Conservation (phyloP, 352 stramenopile genomes). For the Thalassiosira allenii region DNA sequence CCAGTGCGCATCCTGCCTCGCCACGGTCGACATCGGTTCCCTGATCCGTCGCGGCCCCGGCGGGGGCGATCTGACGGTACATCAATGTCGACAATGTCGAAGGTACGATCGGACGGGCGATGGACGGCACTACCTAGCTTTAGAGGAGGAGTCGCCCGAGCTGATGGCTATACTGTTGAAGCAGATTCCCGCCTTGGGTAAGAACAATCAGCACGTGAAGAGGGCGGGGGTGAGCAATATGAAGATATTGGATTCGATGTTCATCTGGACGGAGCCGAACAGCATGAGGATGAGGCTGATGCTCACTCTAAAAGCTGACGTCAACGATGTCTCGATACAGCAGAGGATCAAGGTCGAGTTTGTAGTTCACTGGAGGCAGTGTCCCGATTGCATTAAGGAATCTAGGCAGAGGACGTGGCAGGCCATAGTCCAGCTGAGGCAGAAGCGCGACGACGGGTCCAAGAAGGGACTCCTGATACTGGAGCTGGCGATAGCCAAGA, state of each 20-base stretch:
- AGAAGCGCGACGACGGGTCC: conserved; percentile 89
- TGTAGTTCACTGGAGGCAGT: conserved; percentile 98
- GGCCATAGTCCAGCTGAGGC: conserved; percentile 97
- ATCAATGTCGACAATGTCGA: conserved; percentile 84
- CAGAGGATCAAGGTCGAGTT: conserved; percentile 99
- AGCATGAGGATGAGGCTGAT: conserved; percentile 97
- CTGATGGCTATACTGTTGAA: conserved; percentile 99
- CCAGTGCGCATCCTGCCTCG: conserved; percentile 82
- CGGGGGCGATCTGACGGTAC: conserved; percentile 58
- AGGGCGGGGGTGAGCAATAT: conserved; percentile 49
- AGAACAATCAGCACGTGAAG: conserved; percentile 46
- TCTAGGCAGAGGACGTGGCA: conserved; percentile 95
- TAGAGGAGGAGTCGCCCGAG: conserved; percentile 96
- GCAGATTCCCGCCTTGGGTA: conserved; percentile 89
- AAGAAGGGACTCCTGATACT: conserved; percentile 99
- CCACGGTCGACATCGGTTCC: conserved; percentile 54
- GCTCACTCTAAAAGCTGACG: conserved; percentile 96
- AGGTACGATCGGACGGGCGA: conserved; percentile 58
- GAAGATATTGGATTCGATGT: conserved; percentile 96
- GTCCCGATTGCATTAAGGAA: conserved; percentile 96
- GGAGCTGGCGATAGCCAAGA: conserved; percentile 99
- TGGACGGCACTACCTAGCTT: conserved; percentile 74
- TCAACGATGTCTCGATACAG: conserved; percentile 98
- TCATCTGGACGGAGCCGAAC: conserved; percentile 99
- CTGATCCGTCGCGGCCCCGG: conserved; percentile 71